A percentile compares a stretch with the other conserved stretches of the same genome.
These are phyloP conservation scores for Trypanosoma cruzi DNA, from an alignment of 208 protist genomes.

Conservation along the genomic window DNA sequence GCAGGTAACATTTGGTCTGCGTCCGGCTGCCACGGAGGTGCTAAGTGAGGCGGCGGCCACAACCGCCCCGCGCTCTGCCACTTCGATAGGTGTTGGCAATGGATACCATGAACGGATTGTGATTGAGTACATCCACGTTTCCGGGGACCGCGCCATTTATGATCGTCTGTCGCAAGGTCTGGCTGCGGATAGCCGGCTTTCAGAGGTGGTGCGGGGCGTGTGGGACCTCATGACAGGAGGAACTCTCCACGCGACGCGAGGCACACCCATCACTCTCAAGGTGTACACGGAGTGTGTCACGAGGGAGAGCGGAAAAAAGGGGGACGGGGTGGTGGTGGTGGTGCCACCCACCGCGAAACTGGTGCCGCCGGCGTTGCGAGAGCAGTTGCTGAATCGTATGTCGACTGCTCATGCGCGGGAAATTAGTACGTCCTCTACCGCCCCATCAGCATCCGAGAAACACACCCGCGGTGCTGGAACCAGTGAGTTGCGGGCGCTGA, in stretches of 20 bases:
- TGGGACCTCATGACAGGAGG: conserved; percentile 52
- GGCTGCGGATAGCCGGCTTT: conserved; percentile 23
- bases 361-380: conserved; percentile 3
- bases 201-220: conserved; percentile 55
- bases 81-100: conserved; percentile 11
- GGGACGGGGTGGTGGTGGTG: conserved; percentile 22
- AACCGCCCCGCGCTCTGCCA: neutral
- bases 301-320: conserved; percentile 13
- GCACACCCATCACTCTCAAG: conserved; percentile 39
- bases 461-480: conserved; percentile 18
- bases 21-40: conserved; percentile 15
- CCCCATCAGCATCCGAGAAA: neutral
- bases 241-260: conserved; percentile 23
- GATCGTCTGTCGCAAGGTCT: conserved; percentile 40
- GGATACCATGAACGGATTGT: conserved; percentile 66
- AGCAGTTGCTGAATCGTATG: neutral
- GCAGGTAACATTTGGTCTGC: conserved; percentile 47
- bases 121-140: conserved; percentile 59
- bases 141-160: conserved; percentile 41
- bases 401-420: neutral
- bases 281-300: conserved; percentile 45
- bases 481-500: conserved; percentile 51
- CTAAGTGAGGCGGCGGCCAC: neutral
- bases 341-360: conserved; percentile 7
- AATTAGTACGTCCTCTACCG: neutral